These are phyloP conservation scores for Brettanomyces custersianus DNA, from an alignment of 805 yeast species.

Conservation along the genomic window DNA sequence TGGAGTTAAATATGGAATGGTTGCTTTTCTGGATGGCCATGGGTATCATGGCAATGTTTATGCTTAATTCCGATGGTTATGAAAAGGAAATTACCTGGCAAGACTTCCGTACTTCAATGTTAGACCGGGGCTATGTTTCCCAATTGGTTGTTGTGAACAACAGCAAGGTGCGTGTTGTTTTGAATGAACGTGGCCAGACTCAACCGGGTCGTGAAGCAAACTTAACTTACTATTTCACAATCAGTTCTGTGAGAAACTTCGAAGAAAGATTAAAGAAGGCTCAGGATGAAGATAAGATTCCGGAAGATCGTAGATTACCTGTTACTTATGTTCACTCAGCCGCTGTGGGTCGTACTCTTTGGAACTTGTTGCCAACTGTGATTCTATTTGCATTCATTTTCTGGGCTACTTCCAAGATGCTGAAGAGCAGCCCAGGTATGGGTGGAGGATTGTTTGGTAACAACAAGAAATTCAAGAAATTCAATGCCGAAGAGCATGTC, in stretches of 20 bases:
- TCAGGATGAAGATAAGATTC: slow-evolving; percentile 62
- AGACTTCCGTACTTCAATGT: slow-evolving; percentile 72
- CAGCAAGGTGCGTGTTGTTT: slow-evolving; percentile 60
- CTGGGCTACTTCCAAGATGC: slow-evolving; percentile 51
- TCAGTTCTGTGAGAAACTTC: slow-evolving; percentile 79
- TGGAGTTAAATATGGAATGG: slow-evolving; percentile 14
- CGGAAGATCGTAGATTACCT: slow-evolving; percentile 66
- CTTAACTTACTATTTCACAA: slow-evolving; percentile 50
- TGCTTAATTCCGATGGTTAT: slow-evolving; percentile 13
- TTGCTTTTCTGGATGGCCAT: slow-evolving; percentile 15
- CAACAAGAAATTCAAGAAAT: slow-evolving; percentile 71
- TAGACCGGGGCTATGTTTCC: slow-evolving; percentile 72
- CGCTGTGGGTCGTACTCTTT: slow-evolving; percentile 49
- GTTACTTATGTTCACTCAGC: slow-evolving; percentile 65
- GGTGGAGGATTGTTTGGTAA: slow-evolving; percentile 62
- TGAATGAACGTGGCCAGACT: slow-evolving; percentile 33
- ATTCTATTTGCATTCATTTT: slow-evolving; percentile 72
- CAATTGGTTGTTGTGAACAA: slow-evolving; percentile 67
- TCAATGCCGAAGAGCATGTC: slow-evolving; percentile 76
- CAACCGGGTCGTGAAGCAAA: slow-evolving; percentile 21
- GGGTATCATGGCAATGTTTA: slow-evolving; percentile 13
- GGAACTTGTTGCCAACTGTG: slow-evolving; percentile 74
- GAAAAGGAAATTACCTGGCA: slow-evolving; percentile 37
- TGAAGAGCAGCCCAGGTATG: slow-evolving; percentile 46
- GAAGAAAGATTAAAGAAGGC: slow-evolving; percentile 73